phyloP scores from a whole-genome alignment of 257 asterid species.

The Jaltomata sinuosa region DNA sequence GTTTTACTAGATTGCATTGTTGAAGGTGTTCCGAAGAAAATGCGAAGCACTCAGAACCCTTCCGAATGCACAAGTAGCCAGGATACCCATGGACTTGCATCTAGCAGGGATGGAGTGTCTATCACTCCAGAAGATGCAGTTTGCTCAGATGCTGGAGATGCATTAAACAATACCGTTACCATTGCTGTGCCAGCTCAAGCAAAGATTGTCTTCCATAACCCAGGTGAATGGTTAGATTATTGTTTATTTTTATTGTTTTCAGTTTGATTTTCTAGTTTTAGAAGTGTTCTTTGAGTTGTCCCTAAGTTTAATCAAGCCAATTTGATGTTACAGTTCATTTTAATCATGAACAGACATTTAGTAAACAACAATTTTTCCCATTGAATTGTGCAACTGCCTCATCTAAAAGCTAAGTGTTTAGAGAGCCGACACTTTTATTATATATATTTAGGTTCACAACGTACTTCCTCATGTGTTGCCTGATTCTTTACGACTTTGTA shows the following conservation, averaged over 20 bases:
- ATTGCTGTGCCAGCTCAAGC: slow-evolving; percentile 46
- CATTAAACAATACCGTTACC: slow-evolving; percentile 31
- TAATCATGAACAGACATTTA: not conserved
- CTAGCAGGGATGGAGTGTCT: slow-evolving; percentile 17
- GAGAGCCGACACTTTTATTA: not conserved
- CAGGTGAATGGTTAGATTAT: slow-evolving; percentile 30
- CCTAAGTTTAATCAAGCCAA: not conserved
- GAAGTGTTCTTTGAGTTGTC: not conserved
- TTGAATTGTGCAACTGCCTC: not conserved
- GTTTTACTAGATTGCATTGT: slow-evolving; percentile 30
- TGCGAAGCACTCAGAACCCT: slow-evolving; percentile 35
- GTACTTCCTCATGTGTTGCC: not conserved
- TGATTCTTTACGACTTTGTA: not conserved
- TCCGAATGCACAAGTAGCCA: slow-evolving; percentile 24
- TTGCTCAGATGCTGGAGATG: slow-evolving; percentile 8
- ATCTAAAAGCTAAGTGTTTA: not conserved
- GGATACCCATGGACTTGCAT: slow-evolving; percentile 13
- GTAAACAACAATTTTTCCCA: not conserved
- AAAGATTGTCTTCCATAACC: slow-evolving; percentile 19
- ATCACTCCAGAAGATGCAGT: slow-evolving; percentile 22
- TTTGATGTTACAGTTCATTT: not conserved
- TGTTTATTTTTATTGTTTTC: not conserved
- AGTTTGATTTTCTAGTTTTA: not conserved
- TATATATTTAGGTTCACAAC: not conserved
- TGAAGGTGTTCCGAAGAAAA: slow-evolving; percentile 59